Conservation (phyloP, 2,329 filamentous ascomycete genomes). For the Botryotinia narcissicola region DNA sequence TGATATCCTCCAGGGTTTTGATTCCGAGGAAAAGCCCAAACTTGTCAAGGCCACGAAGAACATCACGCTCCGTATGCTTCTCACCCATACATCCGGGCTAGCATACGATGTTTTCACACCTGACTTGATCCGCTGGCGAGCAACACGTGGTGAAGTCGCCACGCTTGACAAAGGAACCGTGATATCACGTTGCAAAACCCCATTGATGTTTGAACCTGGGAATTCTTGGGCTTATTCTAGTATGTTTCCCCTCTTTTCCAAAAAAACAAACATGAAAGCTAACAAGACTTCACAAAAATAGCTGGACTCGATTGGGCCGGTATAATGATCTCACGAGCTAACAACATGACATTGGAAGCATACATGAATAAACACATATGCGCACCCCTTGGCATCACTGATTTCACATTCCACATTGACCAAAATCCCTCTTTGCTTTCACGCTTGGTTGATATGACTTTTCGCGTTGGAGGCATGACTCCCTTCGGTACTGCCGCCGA, state of each 20-base stretch:
- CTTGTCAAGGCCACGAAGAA: constrained; percentile 25
- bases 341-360: constrained; percentile 22
- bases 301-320: constrained; percentile 54
- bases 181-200: constrained; percentile 32
- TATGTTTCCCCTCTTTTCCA: constrained; percentile 52
- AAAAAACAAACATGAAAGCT: background rate
- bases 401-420: constrained; percentile 25
- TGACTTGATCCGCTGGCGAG: constrained; percentile 20
- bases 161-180: background rate
- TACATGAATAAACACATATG: constrained; percentile 30
- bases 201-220: constrained; percentile 63
- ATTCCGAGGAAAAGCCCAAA: constrained; percentile 27
- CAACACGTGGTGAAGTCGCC: constrained; percentile 20
- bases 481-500: constrained; percentile 9
- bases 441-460: constrained; percentile 14
- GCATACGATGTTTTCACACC: constrained; percentile 25
- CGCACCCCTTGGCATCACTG: constrained; percentile 17
- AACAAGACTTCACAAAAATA: background rate
- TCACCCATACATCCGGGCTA: constrained; percentile 32
- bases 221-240: constrained; percentile 57
- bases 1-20: constrained; percentile 33
- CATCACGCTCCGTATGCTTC: constrained; percentile 35
- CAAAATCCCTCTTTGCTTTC: constrained; percentile 12
- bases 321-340: constrained; percentile 45
- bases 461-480: constrained; percentile 15